Conservation (phyloP, 805 yeast genomes). For the Schwanniomyces vanrijiae region DNA sequence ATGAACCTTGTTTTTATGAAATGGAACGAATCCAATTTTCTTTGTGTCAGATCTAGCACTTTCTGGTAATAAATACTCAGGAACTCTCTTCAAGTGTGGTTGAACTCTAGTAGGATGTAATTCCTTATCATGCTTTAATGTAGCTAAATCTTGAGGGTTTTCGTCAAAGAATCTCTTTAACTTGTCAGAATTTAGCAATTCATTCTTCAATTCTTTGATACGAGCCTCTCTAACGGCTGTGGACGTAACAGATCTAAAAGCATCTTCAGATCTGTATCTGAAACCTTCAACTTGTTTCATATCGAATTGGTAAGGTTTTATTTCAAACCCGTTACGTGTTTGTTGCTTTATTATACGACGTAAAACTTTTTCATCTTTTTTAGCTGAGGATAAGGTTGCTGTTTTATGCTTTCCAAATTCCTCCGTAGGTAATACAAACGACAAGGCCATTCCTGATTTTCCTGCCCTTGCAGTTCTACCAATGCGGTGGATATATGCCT, state of each 20-base stretch:
- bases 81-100: conserved; percentile 85
- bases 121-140: conserved; percentile 89
- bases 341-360: conserved; percentile 77
- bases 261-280: conserved; percentile 95
- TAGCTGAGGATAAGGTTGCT: conserved; percentile 68
- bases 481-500: conserved; percentile 86
- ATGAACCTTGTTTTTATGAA: conserved; percentile 51
- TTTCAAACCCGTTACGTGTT: conserved; percentile 64
- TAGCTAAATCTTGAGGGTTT: conserved; percentile 89
- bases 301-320: conserved; percentile 88
- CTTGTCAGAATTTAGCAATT: conserved; percentile 83
- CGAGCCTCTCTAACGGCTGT: conserved; percentile 92
- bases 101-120: conserved; percentile 81
- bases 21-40: conserved; percentile 72
- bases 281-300: conserved; percentile 91
- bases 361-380: conserved; percentile 84
- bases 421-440: conserved; percentile 82
- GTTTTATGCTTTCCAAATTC: conserved; percentile 88
- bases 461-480: conserved; percentile 99
- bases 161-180: conserved; percentile 94
- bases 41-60: conserved; percentile 58
- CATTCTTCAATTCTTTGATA: conserved; percentile 82
- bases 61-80: conserved; percentile 86
- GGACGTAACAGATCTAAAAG: conserved; percentile 90
- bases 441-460: conserved; percentile 89